Conservation (phyloP, 176 grass and related monocot genomes). For the Oropetium thomaeum region DNA sequence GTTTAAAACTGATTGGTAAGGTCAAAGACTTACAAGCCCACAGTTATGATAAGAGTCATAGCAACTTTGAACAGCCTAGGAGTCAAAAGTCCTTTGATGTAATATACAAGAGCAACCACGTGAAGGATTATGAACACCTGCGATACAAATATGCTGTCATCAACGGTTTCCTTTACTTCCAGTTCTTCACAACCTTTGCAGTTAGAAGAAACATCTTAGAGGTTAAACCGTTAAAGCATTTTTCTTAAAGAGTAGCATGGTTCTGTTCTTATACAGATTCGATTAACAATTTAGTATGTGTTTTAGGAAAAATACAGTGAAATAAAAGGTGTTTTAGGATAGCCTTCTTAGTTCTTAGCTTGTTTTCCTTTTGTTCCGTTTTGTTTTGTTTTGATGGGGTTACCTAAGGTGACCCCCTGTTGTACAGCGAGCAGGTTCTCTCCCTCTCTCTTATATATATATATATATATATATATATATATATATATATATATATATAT, state of each 20-base stretch:
- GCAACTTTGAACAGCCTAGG: constrained; percentile 95
- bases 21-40: constrained; percentile 74
- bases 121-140: constrained; percentile 99
- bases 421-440: too few relatives aligned
- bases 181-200: background rate
- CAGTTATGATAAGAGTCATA: constrained; percentile 84
- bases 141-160: constrained; percentile 30
- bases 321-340: too few relatives aligned
- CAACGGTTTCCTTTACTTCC: background rate
- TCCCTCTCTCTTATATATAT: too few relatives aligned
- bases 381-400: too few relatives aligned
- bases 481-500: too few relatives aligned
- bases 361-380: too few relatives aligned
- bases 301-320: background rate
- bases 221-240: background rate
- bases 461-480: too few relatives aligned
- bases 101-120: constrained; percentile 92
- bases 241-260: background rate
- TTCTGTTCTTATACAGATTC: background rate
- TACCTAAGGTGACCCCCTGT: too few relatives aligned
- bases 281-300: background rate
- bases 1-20: background rate
- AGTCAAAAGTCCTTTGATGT: constrained; percentile 93
- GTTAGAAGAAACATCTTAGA: background rate
- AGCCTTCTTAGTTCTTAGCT: too few relatives aligned